Conservation (phyloP, 1,284 basidiomycete genomes). For the Puccinia brachypodii region DNA sequence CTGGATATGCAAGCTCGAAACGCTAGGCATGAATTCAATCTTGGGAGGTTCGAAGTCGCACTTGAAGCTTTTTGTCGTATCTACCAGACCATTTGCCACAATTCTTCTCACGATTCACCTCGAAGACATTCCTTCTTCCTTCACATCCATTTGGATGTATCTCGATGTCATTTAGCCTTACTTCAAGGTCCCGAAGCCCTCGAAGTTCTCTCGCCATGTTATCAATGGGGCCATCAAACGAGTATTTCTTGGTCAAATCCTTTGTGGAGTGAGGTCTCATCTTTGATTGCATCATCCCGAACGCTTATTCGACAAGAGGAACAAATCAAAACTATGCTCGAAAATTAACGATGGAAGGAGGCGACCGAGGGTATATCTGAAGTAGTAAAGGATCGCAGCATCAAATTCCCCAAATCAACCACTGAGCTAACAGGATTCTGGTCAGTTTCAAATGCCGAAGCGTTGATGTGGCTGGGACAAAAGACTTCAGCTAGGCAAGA, state of each 20-base stretch:
- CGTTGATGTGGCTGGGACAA: not conserved
- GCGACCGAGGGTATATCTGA: not conserved
- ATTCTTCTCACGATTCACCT: not conserved
- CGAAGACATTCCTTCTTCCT: not conserved
- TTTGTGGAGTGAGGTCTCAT: not conserved
- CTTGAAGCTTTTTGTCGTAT: not conserved
- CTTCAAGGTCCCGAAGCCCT: not conserved
- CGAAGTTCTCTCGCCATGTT: not conserved
- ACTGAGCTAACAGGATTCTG: not conserved
- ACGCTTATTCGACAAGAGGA: not conserved
- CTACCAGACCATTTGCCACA: not conserved
- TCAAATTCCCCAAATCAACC: not conserved
- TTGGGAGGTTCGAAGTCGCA: not conserved
- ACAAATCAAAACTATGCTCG: not conserved
- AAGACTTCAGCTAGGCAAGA: not conserved
- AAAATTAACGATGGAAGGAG: not conserved
- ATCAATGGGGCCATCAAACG: not conserved
- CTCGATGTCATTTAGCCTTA: not conserved
- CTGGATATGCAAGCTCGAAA: not conserved
- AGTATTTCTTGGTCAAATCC: not conserved
- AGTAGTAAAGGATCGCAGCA: not conserved
- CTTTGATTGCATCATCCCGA: not conserved
- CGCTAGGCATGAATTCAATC: slow-evolving; percentile 1
- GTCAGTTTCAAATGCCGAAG: not conserved
- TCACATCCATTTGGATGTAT: not conserved